Evolutionary conservation across 495 filamentous ascomycete species (phyloP).

Genomic region (Baudoinia panamericana): DNA sequence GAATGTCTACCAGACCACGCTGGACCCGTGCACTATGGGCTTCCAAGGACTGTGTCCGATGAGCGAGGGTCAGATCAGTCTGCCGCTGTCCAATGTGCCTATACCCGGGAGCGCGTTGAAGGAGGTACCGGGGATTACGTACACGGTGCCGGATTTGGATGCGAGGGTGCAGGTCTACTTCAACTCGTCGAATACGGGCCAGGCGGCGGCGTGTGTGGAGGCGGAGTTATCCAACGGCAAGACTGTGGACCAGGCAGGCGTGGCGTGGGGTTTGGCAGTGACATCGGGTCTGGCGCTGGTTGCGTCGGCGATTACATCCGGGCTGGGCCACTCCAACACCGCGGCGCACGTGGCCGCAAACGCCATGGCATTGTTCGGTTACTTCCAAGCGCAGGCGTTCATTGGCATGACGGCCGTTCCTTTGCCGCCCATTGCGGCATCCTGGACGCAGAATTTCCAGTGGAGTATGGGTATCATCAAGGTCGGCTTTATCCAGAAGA

Average conservation of each 20-base stretch:
- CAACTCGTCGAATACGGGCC: conserved; percentile 43
- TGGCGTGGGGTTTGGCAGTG: conserved; percentile 79
- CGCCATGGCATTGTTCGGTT: conserved; percentile 81
- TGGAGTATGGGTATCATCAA: conserved; percentile 97
- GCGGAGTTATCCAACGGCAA: conserved; percentile 84
- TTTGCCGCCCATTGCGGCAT: conserved; percentile 75
- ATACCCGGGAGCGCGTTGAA: conserved; percentile 44
- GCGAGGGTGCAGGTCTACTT: conserved; percentile 72
- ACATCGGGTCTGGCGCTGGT: conserved; percentile 74
- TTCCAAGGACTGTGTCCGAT: conserved; percentile 83
- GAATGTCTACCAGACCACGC: conserved; percentile 43
- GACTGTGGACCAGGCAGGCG: conserved; percentile 77
- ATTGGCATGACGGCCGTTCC: conserved; percentile 75
- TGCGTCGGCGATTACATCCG: conserved; percentile 33
- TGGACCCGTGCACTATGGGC: conserved; percentile 63
- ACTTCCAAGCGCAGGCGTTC: conserved; percentile 96
- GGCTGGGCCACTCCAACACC: conserved; percentile 65
- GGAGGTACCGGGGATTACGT: conserved; percentile 67
- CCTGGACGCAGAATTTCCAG: conserved; percentile 97
- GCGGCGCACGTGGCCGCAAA: conserved; percentile 92
- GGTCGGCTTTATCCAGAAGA: conserved; percentile 71
- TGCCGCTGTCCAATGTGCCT: conserved; percentile 51
- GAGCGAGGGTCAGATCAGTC: conserved; percentile 68
- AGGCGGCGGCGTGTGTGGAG: conserved; percentile 74
- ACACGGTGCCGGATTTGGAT: conserved; percentile 84